Percentiles rank a stretch among this genome's conserved stretches.
Evolutionary conservation across 2,329 filamentous ascomycete genomes (phyloP).

Genomic region (Cladosporium sp.): DNA sequence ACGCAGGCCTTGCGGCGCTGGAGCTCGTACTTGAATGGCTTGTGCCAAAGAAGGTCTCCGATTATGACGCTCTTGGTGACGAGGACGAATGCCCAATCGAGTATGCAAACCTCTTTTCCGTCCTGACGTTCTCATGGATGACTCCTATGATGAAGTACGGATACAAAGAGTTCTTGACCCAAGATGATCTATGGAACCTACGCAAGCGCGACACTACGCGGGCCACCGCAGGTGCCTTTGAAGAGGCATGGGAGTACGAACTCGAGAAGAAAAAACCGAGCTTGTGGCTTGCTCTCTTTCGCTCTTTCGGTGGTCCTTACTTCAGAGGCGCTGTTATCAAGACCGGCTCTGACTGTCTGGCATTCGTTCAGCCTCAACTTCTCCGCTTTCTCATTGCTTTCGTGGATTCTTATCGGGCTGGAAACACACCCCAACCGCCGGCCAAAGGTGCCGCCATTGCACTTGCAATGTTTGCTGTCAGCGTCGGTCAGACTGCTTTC

Average conservation of each 20-base stretch:
- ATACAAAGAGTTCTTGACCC: slow-evolving; percentile 85
- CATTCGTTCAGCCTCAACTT: slow-evolving; percentile 88
- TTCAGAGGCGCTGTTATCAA: slow-evolving; percentile 80
- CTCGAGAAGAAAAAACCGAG: slow-evolving; percentile 68
- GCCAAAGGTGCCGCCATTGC: slow-evolving; percentile 84
- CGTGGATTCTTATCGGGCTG: slow-evolving; percentile 66
- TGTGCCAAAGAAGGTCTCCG: slow-evolving; percentile 70
- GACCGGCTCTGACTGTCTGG: slow-evolving; percentile 74
- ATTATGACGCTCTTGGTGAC: slow-evolving; percentile 62
- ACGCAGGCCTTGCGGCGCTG: slow-evolving; percentile 61
- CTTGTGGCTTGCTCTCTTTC: slow-evolving; percentile 80
- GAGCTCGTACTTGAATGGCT: slow-evolving; percentile 82
- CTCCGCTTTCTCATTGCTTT: slow-evolving; percentile 79
- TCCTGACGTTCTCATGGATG: slow-evolving; percentile 97
- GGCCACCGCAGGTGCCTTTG: slow-evolving; percentile 64
- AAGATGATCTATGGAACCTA: slow-evolving; percentile 93
- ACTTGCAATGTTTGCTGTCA: slow-evolving; percentile 84
- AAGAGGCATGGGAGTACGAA: slow-evolving; percentile 71
- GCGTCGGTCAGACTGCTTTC: slow-evolving; percentile 78
- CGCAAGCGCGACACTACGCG: slow-evolving; percentile 74
- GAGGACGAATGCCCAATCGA: slow-evolving; percentile 73
- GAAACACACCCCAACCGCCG: slow-evolving; percentile 64
- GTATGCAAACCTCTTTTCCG: slow-evolving; percentile 89
- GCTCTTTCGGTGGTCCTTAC: slow-evolving; percentile 81
- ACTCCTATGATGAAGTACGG: slow-evolving; percentile 95